These are phyloP conservation scores for Aurifilum marmelostoma DNA, from an alignment of 2,329 filamentous ascomycete species.

Conservation along the genomic window DNA sequence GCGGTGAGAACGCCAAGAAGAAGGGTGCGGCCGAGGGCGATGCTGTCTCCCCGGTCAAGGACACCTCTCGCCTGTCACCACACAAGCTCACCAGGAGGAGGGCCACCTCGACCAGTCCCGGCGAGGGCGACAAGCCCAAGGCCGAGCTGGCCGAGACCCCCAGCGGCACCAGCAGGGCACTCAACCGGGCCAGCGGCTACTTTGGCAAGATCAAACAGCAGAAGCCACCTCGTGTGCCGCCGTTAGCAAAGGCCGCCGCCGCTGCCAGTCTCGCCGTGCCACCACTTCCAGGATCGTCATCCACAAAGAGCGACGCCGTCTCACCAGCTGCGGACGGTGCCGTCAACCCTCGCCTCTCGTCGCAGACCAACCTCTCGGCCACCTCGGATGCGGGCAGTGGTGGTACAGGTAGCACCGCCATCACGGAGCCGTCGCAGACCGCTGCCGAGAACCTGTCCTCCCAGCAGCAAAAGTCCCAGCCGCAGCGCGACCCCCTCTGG, in stretches of 20 bases:
- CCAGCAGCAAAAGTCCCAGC: constrained; percentile 15
- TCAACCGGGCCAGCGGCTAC: constrained; percentile 52
- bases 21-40: constrained; percentile 20
- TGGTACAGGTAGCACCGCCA: constrained; percentile 24
- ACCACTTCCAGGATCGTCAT: constrained; percentile 5
- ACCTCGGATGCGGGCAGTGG: constrained; percentile 28
- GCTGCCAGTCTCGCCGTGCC: constrained; percentile 32
- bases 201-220: constrained; percentile 56
- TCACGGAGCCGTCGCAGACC: constrained; percentile 30
- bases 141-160: constrained; percentile 42
- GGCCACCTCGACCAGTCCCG: constrained; percentile 33
- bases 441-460: constrained; percentile 18
- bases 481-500: constrained; percentile 56
- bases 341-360: constrained; percentile 43
- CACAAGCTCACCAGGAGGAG: constrained; percentile 39
- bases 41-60: constrained; percentile 10
- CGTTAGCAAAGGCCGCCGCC: constrained; percentile 35
- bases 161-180: constrained; percentile 42
- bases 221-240: constrained; percentile 44
- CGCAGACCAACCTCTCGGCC: constrained; percentile 40
- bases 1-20: constrained; percentile 32
- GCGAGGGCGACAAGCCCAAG: constrained; percentile 37
- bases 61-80: constrained; percentile 37
- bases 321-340: constrained; percentile 18
- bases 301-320: constrained; percentile 31